Conservation (phyloP, 1,284 basidiomycete species). For the Heterobasidion occidentale region DNA sequence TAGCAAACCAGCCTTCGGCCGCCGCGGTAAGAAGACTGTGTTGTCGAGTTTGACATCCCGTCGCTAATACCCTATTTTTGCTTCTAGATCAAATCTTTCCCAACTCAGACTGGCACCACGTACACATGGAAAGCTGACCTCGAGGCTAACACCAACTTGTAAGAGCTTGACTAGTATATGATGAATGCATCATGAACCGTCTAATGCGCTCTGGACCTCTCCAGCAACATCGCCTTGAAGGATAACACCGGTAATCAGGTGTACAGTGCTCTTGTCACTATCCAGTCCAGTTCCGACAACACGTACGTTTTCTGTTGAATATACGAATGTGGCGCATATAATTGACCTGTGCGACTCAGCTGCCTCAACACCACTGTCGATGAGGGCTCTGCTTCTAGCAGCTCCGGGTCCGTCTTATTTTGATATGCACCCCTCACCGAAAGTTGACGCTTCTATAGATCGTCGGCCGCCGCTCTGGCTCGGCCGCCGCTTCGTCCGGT, state of each 20-base stretch:
- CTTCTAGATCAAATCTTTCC: conserved; percentile 47
- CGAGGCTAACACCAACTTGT: conserved; percentile 45
- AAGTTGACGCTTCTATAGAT: neutral
- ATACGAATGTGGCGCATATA: conserved; percentile 14
- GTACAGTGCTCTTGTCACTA: conserved; percentile 48
- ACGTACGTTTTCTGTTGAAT: conserved; percentile 21
- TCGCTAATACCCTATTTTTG: neutral
- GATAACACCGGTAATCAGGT: conserved; percentile 45
- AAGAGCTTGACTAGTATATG: conserved; percentile 13
- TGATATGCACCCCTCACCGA: neutral
- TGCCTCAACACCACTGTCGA: conserved; percentile 17
- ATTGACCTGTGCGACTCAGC: conserved; percentile 9
- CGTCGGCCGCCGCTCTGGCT: neutral
- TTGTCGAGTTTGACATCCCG: neutral
- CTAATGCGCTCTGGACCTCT: neutral
- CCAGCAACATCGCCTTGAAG: conserved; percentile 40
- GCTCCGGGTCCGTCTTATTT: conserved; percentile 1
- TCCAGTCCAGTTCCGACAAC: conserved; percentile 34
- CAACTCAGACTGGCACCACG: conserved; percentile 32
- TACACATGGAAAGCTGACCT: conserved; percentile 63
- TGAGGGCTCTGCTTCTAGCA: conserved; percentile 12
- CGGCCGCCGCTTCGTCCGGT: conserved; percentile 7
- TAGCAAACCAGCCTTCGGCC: conserved; percentile 50
- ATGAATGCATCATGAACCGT: neutral
- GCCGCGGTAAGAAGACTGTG: conserved; percentile 36